A percentile compares a stretch with the other conserved stretches of the same genome.
Evolutionary conservation across 2,329 filamentous ascomycete genomes (phyloP).

Genomic region (Pyricularia sp.): DNA sequence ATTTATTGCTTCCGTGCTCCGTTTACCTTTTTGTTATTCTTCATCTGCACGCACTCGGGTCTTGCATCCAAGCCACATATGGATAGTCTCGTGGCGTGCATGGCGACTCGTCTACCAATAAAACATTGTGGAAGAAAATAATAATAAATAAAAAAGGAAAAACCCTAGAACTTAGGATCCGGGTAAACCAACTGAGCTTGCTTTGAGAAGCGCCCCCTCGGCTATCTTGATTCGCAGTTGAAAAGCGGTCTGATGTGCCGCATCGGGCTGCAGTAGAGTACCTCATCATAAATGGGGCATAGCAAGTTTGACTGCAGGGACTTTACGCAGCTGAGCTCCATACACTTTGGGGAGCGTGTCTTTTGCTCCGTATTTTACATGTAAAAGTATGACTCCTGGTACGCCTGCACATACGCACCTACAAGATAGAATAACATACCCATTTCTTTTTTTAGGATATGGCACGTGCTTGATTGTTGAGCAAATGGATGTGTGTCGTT

Average conservation of each 20-base stretch:
- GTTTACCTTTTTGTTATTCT: background rate
- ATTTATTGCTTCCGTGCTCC: background rate
- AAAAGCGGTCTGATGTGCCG: constrained; percentile 2
- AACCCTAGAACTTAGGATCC: background rate
- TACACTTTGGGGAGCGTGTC: no score
- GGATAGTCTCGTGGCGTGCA: constrained; percentile 1
- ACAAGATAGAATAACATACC: background rate
- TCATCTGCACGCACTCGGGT: background rate
- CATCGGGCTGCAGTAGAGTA: background rate
- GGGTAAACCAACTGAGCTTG: background rate
- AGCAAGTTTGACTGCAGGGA: background rate
- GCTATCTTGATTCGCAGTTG: background rate
- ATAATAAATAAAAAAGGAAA: background rate
- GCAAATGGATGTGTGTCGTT: background rate
- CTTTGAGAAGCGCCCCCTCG: background rate
- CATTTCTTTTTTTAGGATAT: background rate
- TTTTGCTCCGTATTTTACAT: background rate
- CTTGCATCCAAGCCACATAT: background rate
- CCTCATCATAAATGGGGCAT: background rate
- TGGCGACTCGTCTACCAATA: background rate
- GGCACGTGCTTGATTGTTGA: background rate
- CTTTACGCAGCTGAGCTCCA: background rate
- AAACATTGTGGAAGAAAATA: background rate
- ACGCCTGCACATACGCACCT: no score
- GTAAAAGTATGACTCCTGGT: background rate